Evolutionary conservation across 2,329 filamentous ascomycete genomes (phyloP).

Genomic region (Pestalotiopsis sp.): DNA sequence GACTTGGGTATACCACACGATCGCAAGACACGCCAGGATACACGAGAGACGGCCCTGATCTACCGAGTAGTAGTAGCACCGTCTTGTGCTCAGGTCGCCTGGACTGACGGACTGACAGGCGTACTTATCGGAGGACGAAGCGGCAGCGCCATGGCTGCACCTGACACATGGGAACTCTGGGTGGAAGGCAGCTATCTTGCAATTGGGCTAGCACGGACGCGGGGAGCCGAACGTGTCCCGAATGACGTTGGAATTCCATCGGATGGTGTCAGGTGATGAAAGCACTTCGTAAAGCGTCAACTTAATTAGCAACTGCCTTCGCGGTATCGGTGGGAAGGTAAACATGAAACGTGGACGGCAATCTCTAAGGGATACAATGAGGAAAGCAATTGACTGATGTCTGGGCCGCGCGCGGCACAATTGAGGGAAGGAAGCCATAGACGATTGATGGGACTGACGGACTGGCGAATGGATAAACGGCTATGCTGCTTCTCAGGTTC

Average conservation of each 20-base stretch:
- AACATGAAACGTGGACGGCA: neutral
- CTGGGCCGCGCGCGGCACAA: neutral
- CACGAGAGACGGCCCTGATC: neutral
- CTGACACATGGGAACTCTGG: neutral
- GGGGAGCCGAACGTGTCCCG: slow-evolving; percentile 1
- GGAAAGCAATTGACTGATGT: neutral
- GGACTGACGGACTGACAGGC: neutral
- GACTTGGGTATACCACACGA: neutral
- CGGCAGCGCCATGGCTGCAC: neutral
- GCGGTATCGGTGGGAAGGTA: neutral
- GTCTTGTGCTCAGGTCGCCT: neutral
- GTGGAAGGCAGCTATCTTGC: neutral
- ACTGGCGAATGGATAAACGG: too few species aligned
- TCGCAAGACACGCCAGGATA: neutral
- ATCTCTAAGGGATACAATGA: neutral
- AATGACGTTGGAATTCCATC: slow-evolving; percentile 10
- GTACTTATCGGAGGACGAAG: neutral
- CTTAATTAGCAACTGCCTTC: neutral
- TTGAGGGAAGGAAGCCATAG: neutral
- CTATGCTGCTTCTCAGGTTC: neutral
- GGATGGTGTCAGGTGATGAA: slow-evolving; percentile 9
- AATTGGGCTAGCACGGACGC: slow-evolving; percentile 2
- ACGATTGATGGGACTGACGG: neutral
- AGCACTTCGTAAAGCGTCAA: slow-evolving; percentile 2
- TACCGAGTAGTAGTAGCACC: neutral